A percentile compares a stretch with the other conserved stretches of the same genome.
Evolutionary conservation across 2,329 filamentous ascomycete species (phyloP).

Genomic region (Piedraia hortae): DNA sequence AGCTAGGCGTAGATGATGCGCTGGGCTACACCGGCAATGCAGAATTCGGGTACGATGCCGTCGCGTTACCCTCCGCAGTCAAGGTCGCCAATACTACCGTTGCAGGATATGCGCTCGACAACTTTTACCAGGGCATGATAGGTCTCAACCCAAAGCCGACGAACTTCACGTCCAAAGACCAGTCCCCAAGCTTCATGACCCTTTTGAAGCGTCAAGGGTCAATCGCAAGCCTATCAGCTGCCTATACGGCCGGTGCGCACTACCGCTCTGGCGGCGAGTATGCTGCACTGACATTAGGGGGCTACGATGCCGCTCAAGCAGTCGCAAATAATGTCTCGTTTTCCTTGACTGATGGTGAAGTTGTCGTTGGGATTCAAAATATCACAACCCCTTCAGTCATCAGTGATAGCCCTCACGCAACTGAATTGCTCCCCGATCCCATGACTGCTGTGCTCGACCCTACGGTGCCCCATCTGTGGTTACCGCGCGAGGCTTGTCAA

Average conservation of each 20-base stretch:
- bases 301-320: slow-evolving; percentile 38
- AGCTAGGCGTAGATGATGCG: slow-evolving; percentile 28
- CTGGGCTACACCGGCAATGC: slow-evolving; percentile 30
- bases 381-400: slow-evolving; percentile 12
- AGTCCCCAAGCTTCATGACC: slow-evolving; percentile 25
- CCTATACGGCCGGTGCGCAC: slow-evolving; percentile 47
- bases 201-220: slow-evolving; percentile 26
- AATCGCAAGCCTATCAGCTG: slow-evolving; percentile 47
- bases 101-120: slow-evolving; percentile 14
- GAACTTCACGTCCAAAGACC: slow-evolving; percentile 25
- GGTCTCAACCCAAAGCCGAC: slow-evolving; percentile 23
- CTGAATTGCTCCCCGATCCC: slow-evolving; percentile 14
- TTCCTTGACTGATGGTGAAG: slow-evolving; percentile 25
- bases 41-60: slow-evolving; percentile 30
- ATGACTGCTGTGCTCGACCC: slow-evolving; percentile 21
- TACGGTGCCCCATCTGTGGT: slow-evolving; percentile 22
- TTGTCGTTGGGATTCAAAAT: slow-evolving; percentile 28
- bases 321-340: slow-evolving; percentile 33
- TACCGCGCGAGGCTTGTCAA: slow-evolving; percentile 27
- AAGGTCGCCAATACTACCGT: slow-evolving; percentile 18
- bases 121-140: slow-evolving; percentile 21
- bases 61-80: slow-evolving; percentile 17
- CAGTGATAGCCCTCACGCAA: slow-evolving; percentile 9
- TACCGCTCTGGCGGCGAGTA: slow-evolving; percentile 24
- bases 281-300: slow-evolving; percentile 34